A percentile compares a stretch with the other conserved stretches of the same genome.
These are phyloP conservation scores for Cucurbita argyrosperma DNA, from an alignment of 306 rosid genomes.

Conservation along the genomic window DNA sequence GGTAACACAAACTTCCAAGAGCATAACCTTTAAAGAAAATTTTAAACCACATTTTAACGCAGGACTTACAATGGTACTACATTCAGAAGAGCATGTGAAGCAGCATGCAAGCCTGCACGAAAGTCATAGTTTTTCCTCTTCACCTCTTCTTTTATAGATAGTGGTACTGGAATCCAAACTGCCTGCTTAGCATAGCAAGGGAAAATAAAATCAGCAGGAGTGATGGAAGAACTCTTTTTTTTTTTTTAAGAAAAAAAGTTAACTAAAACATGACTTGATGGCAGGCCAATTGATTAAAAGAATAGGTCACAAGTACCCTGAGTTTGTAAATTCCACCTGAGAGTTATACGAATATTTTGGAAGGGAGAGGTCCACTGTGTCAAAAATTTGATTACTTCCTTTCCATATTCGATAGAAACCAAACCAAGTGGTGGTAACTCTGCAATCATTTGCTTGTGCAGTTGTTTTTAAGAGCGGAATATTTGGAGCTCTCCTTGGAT, in stretches of 20 bases:
- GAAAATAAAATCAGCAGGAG: conserved; percentile 9
- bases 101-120: conserved; percentile 96
- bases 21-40: neutral
- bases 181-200: conserved; percentile 38
- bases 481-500: conserved; percentile 33
- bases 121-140: conserved; percentile 38
- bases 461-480: conserved; percentile 27
- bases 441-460: conserved; percentile 60
- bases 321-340: conserved; percentile 37
- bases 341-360: conserved; percentile 60
- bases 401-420: conserved; percentile 59
- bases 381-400: conserved; percentile 53
- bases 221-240: neutral
- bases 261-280: neutral
- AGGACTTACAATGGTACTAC: conserved; percentile 84
- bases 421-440: conserved; percentile 77
- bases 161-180: conserved; percentile 82
- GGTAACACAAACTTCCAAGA: neutral
- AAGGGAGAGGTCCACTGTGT: conserved; percentile 55
- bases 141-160: conserved; percentile 46
- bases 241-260: neutral
- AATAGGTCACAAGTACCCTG: neutral
- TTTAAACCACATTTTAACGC: neutral
- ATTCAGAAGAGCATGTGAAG: conserved; percentile 81
- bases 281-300: neutral